Evolutionary conservation across 768 basidiomycete genomes (phyloP).

Genomic region (Termitomyces titanicus): DNA sequence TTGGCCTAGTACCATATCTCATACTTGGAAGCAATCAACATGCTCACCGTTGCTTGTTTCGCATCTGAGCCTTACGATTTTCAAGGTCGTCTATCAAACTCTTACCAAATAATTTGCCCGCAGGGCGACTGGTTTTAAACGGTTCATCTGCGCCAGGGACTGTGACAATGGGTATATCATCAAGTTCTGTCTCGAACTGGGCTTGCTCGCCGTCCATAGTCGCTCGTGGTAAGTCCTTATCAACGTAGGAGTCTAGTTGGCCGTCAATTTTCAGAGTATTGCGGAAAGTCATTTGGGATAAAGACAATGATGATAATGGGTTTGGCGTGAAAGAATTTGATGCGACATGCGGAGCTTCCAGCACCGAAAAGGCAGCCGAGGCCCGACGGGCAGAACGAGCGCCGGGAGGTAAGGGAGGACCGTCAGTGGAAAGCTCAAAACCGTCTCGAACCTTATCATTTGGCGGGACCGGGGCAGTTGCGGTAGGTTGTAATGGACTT

Average conservation of each 20-base stretch:
- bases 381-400: constrained; percentile 55
- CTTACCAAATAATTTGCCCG: constrained; percentile 83
- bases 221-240: constrained; percentile 63
- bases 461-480: constrained; percentile 31
- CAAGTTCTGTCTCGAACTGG: constrained; percentile 40
- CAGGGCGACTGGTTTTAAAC: constrained; percentile 43
- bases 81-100: constrained; percentile 92
- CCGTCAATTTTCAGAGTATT: constrained; percentile 73
- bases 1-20: not conserved
- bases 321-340: constrained; percentile 79
- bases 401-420: constrained; percentile 73
- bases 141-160: constrained; percentile 24
- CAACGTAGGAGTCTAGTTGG: constrained; percentile 58
- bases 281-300: constrained; percentile 85
- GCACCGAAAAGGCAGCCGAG: constrained; percentile 33
- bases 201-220: constrained; percentile 77
- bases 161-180: constrained; percentile 26
- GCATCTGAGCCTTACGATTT: constrained; percentile 76
- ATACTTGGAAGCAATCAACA: not conserved
- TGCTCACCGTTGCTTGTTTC: constrained; percentile 74
- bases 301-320: constrained; percentile 64
- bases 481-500: constrained; percentile 65
- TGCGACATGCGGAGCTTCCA: constrained; percentile 35
- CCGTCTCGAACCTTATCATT: constrained; percentile 43
- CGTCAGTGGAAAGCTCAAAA: constrained; percentile 64